Percentiles rank a stretch among this genome's conserved stretches.
These are phyloP conservation scores for Ophiostoma novo-ulmi DNA, from an alignment of 2,329 filamentous ascomycete genomes.

Conservation along the genomic window DNA sequence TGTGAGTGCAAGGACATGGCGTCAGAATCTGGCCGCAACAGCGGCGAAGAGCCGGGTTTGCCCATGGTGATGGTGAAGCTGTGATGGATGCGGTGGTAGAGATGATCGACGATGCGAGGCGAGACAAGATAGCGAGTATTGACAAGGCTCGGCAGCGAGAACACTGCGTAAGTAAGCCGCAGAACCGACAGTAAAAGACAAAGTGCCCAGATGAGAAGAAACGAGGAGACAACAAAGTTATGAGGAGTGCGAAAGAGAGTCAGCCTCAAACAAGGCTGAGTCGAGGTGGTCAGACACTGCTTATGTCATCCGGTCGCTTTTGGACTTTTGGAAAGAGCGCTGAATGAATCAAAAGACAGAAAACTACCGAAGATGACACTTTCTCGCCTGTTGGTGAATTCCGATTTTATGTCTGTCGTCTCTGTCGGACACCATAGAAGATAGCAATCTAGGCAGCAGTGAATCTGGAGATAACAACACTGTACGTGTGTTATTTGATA, in stretches of 20 bases:
- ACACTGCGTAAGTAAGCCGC: background rate
- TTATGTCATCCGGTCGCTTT: background rate
- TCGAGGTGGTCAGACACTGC: background rate
- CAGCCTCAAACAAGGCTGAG: background rate
- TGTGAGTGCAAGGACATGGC: slow-evolving; percentile 33
- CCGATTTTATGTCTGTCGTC: background rate
- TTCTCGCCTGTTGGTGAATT: background rate
- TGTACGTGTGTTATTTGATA: background rate
- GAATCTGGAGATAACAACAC: background rate
- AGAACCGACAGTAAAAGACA: background rate
- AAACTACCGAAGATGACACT: background rate
- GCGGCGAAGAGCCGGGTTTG: slow-evolving; percentile 20
- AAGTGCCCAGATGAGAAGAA: background rate
- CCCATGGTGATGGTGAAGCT: slow-evolving; percentile 17
- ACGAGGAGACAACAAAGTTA: background rate
- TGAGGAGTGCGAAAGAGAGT: background rate
- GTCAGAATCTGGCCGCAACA: slow-evolving; percentile 28
- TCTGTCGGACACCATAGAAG: background rate
- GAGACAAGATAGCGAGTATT: no score
- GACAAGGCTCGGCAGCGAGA: no score
- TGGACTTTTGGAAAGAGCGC: background rate
- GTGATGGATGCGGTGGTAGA: background rate
- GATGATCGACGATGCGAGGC: background rate
- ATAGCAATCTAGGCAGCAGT: background rate
- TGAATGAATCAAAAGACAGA: background rate